Evolutionary conservation across 2,329 filamentous ascomycete species (phyloP).

Genomic region (Plectosphaerella cucumerina): DNA sequence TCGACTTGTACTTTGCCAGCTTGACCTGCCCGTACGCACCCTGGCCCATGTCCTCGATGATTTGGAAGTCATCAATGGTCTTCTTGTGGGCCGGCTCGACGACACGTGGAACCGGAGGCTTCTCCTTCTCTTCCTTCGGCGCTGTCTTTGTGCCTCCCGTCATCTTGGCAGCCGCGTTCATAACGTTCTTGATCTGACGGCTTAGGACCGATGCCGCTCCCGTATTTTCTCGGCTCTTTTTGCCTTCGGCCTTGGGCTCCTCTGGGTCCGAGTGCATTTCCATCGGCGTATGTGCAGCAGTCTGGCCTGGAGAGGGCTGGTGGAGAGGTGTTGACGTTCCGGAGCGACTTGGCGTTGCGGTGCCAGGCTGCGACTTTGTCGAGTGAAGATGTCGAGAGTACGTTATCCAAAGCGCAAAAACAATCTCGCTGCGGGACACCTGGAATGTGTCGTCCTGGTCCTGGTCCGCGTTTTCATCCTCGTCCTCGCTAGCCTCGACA

Average conservation of each 20-base stretch:
- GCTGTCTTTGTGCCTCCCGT: conserved; percentile 33
- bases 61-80: conserved; percentile 82
- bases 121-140: conserved; percentile 25
- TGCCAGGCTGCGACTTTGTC: conserved; percentile 54
- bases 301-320: conserved; percentile 75
- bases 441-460: conserved; percentile 40
- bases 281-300: conserved; percentile 51
- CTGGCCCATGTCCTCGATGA: conserved; percentile 97
- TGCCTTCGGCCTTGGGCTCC: conserved; percentile 30
- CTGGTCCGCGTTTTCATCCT: conserved; percentile 36
- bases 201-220: conserved; percentile 43
- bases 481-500: conserved; percentile 56
- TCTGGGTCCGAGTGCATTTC: conserved; percentile 53
- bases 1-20: conserved; percentile 79
- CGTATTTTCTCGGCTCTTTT: neutral
- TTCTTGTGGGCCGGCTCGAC: conserved; percentile 58
- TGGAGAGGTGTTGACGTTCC: conserved; percentile 67
- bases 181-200: conserved; percentile 52
- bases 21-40: conserved; percentile 98
- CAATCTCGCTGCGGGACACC: conserved; percentile 63
- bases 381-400: conserved; percentile 92
- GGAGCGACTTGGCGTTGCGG: conserved; percentile 60
- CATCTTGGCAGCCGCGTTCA: conserved; percentile 50
- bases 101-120: conserved; percentile 28
- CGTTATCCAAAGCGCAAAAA: conserved; percentile 95